Conservation (phyloP, 1,284 basidiomycete species). For the Xerocomus nothofagi region DNA sequence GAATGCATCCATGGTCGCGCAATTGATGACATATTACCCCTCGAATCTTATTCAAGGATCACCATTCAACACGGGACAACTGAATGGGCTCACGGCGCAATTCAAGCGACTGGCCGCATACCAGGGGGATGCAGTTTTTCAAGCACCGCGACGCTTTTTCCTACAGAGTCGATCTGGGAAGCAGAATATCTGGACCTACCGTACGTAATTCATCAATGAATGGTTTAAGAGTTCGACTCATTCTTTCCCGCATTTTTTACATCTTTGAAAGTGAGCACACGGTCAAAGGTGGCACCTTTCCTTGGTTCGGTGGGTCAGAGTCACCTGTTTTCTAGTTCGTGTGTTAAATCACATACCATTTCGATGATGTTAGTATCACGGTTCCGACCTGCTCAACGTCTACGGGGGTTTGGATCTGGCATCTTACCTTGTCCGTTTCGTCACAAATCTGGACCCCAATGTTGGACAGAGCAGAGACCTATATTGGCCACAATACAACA, state of each 20-base stretch:
- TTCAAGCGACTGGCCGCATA: constrained; percentile 56
- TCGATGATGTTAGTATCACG: constrained; percentile 35
- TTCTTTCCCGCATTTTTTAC: neutral
- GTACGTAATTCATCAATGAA: neutral
- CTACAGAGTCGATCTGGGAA: neutral
- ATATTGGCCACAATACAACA: constrained; percentile 51
- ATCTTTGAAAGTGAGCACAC: constrained; percentile 37
- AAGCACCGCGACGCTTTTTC: constrained; percentile 54
- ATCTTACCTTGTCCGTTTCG: constrained; percentile 45
- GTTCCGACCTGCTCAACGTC: constrained; percentile 41
- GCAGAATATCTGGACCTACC: neutral
- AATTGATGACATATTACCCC: constrained; percentile 43
- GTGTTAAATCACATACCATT: neutral
- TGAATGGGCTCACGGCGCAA: constrained; percentile 48
- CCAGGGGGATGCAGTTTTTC: constrained; percentile 54
- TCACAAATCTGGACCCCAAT: constrained; percentile 48
- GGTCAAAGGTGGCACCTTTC: constrained; percentile 42
- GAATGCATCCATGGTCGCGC: constrained; percentile 21
- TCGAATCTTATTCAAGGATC: constrained; percentile 47
- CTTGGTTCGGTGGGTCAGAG: constrained; percentile 38
- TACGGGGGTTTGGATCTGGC: constrained; percentile 41
- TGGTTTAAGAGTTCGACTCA: neutral
- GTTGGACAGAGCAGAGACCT: constrained; percentile 31
- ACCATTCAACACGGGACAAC: constrained; percentile 48
- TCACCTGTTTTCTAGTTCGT: neutral